Evolutionary conservation across 2,329 filamentous ascomycete genomes (phyloP).

Genomic region (Zymoseptoria pseudotritici): DNA sequence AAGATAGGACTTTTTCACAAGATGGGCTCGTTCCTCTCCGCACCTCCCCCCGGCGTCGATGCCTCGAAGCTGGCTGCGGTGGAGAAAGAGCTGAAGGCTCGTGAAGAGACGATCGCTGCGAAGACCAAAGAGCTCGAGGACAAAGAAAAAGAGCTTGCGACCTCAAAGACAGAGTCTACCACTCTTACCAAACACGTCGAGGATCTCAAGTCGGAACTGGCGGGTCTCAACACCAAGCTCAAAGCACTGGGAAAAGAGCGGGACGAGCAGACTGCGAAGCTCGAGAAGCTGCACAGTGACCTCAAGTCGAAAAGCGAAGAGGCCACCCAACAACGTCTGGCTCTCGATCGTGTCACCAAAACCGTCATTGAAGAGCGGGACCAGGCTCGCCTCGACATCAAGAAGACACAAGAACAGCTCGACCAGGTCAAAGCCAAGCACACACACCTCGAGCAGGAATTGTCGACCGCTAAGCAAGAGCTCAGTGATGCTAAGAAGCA

Average conservation of each 20-base stretch:
- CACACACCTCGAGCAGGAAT: constrained; percentile 9
- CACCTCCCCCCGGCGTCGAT: constrained; percentile 9
- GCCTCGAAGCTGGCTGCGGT: constrained; percentile 16
- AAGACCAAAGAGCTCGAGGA: constrained; percentile 13
- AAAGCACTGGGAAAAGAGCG: constrained; percentile 4
- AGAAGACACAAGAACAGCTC: constrained; percentile 9
- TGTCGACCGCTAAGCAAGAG: constrained; percentile 8
- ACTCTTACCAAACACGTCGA: constrained; percentile 3
- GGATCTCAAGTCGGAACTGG: constrained; percentile 3
- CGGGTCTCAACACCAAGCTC: constrained; percentile 3
- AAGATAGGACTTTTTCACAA: background rate
- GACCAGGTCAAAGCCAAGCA: constrained; percentile 4
- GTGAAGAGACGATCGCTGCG: constrained; percentile 7
- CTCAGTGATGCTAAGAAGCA: constrained; percentile 8
- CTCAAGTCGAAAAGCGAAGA: constrained; percentile 2
- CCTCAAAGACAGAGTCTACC: background rate
- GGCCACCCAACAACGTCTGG: constrained; percentile 5
- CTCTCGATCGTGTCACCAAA: constrained; percentile 15
- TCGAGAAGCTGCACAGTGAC: constrained; percentile 3
- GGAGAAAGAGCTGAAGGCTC: constrained; percentile 14
- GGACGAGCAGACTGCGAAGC: background rate
- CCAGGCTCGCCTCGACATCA: constrained; percentile 16
- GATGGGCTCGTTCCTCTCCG: constrained; percentile 14
- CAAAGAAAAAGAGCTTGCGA: constrained; percentile 10
- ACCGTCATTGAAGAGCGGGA: constrained; percentile 18